phyloP scores from a whole-genome alignment of 1,139 yeast genomes.

The Yamadazyma songkhlaensis region DNA sequence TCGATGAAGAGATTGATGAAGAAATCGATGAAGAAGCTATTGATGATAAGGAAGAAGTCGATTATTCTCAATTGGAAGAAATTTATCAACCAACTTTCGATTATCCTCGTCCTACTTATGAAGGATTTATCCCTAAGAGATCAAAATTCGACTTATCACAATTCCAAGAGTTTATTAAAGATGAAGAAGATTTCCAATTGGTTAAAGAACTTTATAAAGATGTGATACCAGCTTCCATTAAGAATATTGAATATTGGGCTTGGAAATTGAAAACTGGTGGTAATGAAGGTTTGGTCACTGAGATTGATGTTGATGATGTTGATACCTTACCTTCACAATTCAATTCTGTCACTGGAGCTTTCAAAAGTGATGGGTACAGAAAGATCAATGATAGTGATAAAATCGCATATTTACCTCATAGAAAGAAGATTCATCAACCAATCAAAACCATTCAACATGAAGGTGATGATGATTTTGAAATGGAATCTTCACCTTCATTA shows the following conservation, averaged over 20 bases:
- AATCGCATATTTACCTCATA: constrained; percentile 74
- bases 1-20: constrained; percentile 4
- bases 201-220: constrained; percentile 44
- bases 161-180: constrained; percentile 58
- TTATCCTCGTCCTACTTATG: constrained; percentile 51
- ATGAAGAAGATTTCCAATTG: constrained; percentile 67
- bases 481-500: constrained; percentile 1
- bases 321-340: constrained; percentile 30
- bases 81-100: constrained; percentile 44
- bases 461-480: constrained; percentile 36
- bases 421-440: constrained; percentile 54
- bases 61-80: constrained; percentile 25
- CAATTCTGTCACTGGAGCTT: constrained; percentile 56
- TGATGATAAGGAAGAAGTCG: constrained; percentile 13
- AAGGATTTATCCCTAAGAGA: constrained; percentile 29
- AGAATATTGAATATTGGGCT: constrained; percentile 59
- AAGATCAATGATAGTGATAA: constrained; percentile 75
- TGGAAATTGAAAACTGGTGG: constrained; percentile 48
- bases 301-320: not conserved
- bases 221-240: constrained; percentile 20
- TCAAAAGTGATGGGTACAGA: constrained; percentile 70
- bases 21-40: constrained; percentile 8
- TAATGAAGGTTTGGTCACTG: not conserved
- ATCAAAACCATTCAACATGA: constrained; percentile 58
- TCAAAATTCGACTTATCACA: constrained; percentile 42